Evolutionary conservation across 2,329 filamentous ascomycete species (phyloP), one percentile per base, ranked within the genome.

Genomic region (Zasmidium cellare): DNA sequence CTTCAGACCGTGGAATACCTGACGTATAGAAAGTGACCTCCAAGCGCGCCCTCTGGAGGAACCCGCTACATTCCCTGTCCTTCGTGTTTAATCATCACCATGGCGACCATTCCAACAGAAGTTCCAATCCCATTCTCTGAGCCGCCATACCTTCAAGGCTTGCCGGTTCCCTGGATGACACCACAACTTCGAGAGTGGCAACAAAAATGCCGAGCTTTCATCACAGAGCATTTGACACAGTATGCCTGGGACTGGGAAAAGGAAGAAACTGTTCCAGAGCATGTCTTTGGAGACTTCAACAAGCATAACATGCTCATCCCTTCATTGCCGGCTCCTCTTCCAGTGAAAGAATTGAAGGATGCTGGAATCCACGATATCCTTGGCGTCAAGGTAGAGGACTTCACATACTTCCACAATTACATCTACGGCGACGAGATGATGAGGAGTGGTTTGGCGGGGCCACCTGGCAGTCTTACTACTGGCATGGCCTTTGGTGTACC

Each of bases 381-480:
- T 0, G 87, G 87, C 1, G 72, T 87, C 1, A 85, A 84, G 63
- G 83, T 92, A 1, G 88, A 91, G 68, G 87, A 92, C 23, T 92
- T 87, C 76, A 88, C 90, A 67, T 86, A 87, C 63, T 77, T 90
- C 9, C 88, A 92, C 69, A 84, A 81, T 0, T 79, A 86, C 54
- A 91, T 92, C 51, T 91, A 87, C 67, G 75, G 77, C 3, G 88
- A 91, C 67, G 89, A 90, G 82, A 85, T 91, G 82, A 76, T 80
- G 16, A 81, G 87, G 14, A 82, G 80, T 1, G 89, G 89, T 11
- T 77, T 90, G 11, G 75, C 79, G 1, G 88, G 89, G 0, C 88
- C 88, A 0, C 68, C 78, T 0, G 84, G 80, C 3, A 84, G 84
- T n/a, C 73, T 92, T 23, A 91, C 86, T 1, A 87, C 86, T 0